Conservation (phyloP, 208 protist species). For the Acanthamoeba royreba region DNA sequence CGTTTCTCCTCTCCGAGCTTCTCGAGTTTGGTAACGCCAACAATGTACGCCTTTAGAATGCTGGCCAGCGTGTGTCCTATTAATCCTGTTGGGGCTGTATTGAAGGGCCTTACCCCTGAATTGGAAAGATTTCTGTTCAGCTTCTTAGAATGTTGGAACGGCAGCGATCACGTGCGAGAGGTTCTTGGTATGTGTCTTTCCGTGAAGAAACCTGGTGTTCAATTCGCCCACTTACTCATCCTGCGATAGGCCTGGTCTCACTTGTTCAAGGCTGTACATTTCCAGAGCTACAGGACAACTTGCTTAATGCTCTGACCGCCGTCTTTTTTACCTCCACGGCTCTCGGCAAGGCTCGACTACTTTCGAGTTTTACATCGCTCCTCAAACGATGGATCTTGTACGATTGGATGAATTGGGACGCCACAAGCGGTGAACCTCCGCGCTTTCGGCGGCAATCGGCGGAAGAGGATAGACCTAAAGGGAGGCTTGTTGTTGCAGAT, state of each 20-base stretch:
- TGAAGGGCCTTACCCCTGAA: neutral
- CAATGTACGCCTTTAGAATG: neutral
- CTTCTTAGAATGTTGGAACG: neutral
- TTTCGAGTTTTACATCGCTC: neutral
- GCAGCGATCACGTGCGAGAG: neutral
- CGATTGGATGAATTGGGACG: neutral
- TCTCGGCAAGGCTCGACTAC: neutral
- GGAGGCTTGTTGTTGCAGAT: too few species aligned
- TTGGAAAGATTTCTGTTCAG: constrained; percentile 9
- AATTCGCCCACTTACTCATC: neutral
- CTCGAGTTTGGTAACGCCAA: neutral
- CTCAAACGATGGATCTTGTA: neutral
- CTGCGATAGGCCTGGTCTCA: neutral
- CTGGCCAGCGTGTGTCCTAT: neutral
- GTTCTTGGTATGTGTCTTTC: neutral
- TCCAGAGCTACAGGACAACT: neutral
- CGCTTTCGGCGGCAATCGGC: too few species aligned
- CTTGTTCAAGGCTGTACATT: neutral
- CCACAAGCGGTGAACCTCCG: too few species aligned
- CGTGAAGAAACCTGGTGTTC: neutral
- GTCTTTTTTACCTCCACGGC: neutral
- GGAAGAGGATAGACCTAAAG: too few species aligned
- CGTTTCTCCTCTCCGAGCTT: neutral
- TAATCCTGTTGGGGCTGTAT: neutral
- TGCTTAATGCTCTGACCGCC: neutral